phyloP scores from a whole-genome alignment of 2,329 filamentous ascomycete genomes.

The Pseudocercospora cruenta region DNA sequence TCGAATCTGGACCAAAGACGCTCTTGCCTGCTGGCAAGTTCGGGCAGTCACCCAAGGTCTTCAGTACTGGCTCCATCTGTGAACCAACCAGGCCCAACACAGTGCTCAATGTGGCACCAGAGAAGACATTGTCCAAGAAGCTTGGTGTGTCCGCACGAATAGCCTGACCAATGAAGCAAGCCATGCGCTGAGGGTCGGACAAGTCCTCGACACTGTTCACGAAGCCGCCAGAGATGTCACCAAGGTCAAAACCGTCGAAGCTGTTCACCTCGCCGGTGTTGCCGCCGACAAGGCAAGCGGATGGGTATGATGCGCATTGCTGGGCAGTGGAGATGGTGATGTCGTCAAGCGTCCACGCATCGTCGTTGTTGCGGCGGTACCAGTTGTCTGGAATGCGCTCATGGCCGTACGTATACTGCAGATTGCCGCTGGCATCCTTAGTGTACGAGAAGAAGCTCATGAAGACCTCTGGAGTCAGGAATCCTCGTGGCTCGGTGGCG shows the following conservation, averaged over 20 bases:
- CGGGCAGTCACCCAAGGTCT: constrained; percentile 21
- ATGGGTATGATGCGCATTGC: constrained; percentile 32
- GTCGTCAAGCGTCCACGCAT: constrained; percentile 31
- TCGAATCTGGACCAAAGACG: constrained; percentile 13
- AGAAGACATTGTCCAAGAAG: constrained; percentile 28
- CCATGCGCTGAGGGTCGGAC: constrained; percentile 27
- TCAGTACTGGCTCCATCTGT: constrained; percentile 22
- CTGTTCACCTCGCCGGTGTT: constrained; percentile 34
- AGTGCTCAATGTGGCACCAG: constrained; percentile 21
- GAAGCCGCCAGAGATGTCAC: constrained; percentile 31
- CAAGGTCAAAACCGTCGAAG: constrained; percentile 30
- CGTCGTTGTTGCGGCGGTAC: constrained; percentile 31
- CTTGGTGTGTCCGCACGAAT: constrained; percentile 30
- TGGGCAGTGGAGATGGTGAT: constrained; percentile 32
- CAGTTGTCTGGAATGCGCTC: constrained; percentile 34
- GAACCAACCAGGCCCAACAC: constrained; percentile 17
- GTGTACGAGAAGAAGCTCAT: constrained; percentile 32
- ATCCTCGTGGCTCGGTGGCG: constrained; percentile 29
- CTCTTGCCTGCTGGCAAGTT: constrained; percentile 27
- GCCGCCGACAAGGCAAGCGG: constrained; percentile 31
- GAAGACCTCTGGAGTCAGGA: constrained; percentile 29
- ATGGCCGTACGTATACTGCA: constrained; percentile 28
- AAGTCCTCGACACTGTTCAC: constrained; percentile 30
- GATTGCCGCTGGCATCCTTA: constrained; percentile 24
- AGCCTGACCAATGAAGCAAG: constrained; percentile 32